Base-by-base conservation (phyloP, 1,139 yeast species). In the Pichia sp. region DNA sequence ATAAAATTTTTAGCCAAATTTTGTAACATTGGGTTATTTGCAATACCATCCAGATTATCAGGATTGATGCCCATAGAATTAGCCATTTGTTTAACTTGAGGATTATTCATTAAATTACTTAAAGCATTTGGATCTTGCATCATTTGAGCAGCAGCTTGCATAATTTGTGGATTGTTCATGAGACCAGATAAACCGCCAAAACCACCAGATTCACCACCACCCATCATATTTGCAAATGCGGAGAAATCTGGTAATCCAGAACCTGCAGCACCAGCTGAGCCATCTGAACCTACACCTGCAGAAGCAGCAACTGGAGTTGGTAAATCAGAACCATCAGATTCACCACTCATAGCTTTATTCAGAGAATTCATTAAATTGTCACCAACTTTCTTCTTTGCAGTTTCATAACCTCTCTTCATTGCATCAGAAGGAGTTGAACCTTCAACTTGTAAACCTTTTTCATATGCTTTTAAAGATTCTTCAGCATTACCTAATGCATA, bases 61-160 rank as follows among this genome's bases (percentile, higher is more conserved):
- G 63, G 62, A 31, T 67, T 69, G 33, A 65, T 59, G 48, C 69
- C 71, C 67, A 85, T 72, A 52, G 71, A 77, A 58, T 78, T 78
- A 39, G 94, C 94, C 94, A 86, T 84, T 64, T 81, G 83, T 61
- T 78, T 79, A 27, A 86, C 63, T 58, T 81, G 80, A 30, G 97
- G 97, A 66, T 88, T 86, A 66, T 71, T 79, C 89, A 90, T 81
- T 66, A 90, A 71, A 49, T 81, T 80, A 55, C 72, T 75, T 73
- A 90, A 71, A 44, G 95, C 90, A 41, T 72, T 76, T 34, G 97
- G 97, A 66, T 90, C 83, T 52, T 81, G 79, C 96, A 90, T 89
- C 85, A 92, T 79, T 63, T 81, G 81, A 66, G 88, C 94, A 39
- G 97, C 97, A 62, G 95, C 94, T 69, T 86, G 88, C 87, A 84